Evolutionary conservation across 31 red algal genomes (phyloP).

Genomic region (Endocladia muricata): DNA sequence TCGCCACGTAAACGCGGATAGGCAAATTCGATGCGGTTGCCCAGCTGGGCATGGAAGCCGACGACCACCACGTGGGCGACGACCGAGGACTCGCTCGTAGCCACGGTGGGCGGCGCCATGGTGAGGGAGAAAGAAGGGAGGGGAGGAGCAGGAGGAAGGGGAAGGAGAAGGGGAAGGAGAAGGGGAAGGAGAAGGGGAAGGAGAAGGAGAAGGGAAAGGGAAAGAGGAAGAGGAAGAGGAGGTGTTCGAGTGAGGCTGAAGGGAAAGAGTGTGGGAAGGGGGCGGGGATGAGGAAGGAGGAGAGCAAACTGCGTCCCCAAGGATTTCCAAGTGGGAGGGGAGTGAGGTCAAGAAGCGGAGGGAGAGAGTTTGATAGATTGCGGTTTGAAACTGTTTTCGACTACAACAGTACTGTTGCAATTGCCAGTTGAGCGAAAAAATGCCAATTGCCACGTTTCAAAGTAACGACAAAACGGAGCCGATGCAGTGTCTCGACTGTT

Average conservation of each 20-base stretch:
- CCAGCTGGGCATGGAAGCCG: conserved; percentile 84
- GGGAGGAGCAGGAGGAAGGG: neutral
- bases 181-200: neutral
- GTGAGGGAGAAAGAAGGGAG: neutral
- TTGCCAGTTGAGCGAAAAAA: no score
- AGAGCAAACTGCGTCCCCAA: no score
- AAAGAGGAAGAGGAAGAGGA: neutral
- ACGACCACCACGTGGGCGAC: conserved; percentile 88
- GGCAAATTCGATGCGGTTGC: conserved; percentile 83
- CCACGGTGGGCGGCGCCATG: neutral
- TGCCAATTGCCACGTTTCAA: no score
- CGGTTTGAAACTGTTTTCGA: neutral
- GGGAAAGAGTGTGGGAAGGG: no score
- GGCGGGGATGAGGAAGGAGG: no score
- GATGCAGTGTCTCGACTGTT: no score
- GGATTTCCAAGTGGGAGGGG: no score
- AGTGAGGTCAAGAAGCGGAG: no score
- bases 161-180: neutral
- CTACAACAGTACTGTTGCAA: no score
- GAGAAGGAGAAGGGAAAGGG: neutral
- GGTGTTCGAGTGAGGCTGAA: neutral
- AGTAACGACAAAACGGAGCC: no score
- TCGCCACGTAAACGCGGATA: conserved; percentile 83
- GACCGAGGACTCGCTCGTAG: conserved; percentile 37
- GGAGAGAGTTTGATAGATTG: no score